Evolutionary conservation across 2,329 filamentous ascomycete species (phyloP).

Genomic region (Grosmannia huntii): DNA sequence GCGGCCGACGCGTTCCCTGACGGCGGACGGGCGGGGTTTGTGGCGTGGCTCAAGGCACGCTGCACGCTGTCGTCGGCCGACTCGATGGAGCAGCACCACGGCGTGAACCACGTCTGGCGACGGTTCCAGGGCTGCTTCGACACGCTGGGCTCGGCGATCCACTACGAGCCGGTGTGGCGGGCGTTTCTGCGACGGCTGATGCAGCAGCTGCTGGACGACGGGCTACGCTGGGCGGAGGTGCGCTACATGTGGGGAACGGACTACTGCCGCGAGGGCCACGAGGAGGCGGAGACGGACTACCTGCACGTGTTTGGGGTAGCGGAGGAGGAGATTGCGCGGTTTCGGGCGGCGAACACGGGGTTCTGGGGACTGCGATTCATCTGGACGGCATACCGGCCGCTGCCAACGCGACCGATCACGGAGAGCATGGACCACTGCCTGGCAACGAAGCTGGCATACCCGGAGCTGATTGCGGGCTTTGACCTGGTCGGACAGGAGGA

Average conservation of each 20-base stretch:
- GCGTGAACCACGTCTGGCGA: slow-evolving; percentile 70
- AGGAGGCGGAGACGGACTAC: slow-evolving; percentile 55
- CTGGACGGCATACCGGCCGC: slow-evolving; percentile 62
- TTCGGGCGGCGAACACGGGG: slow-evolving; percentile 57
- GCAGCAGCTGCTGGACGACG: slow-evolving; percentile 60
- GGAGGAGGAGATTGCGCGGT: slow-evolving; percentile 64
- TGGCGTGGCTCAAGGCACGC: slow-evolving; percentile 62
- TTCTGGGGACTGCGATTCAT: slow-evolving; percentile 84
- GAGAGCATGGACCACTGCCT: slow-evolving; percentile 84
- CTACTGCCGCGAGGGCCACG: slow-evolving; percentile 52
- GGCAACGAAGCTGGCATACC: slow-evolving; percentile 63
- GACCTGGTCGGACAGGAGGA: slow-evolving; percentile 88
- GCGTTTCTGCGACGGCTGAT: slow-evolving; percentile 62
- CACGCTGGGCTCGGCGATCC: slow-evolving; percentile 61
- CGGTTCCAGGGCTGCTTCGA: slow-evolving; percentile 68
- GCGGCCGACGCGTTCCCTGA: slow-evolving; percentile 66
- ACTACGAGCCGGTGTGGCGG: slow-evolving; percentile 84
- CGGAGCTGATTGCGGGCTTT: slow-evolving; percentile 72
- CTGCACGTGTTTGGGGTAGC: slow-evolving; percentile 58
- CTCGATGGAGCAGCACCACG: slow-evolving; percentile 67
- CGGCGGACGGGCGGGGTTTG: slow-evolving; percentile 58
- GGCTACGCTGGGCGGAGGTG: slow-evolving; percentile 74
- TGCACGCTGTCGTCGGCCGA: slow-evolving; percentile 61
- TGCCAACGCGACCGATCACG: slow-evolving; percentile 52
- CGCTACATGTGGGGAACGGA: slow-evolving; percentile 58